Base-by-base conservation (phyloP, 176 grass and related monocot genomes). In the Typha latifolia region DNA sequence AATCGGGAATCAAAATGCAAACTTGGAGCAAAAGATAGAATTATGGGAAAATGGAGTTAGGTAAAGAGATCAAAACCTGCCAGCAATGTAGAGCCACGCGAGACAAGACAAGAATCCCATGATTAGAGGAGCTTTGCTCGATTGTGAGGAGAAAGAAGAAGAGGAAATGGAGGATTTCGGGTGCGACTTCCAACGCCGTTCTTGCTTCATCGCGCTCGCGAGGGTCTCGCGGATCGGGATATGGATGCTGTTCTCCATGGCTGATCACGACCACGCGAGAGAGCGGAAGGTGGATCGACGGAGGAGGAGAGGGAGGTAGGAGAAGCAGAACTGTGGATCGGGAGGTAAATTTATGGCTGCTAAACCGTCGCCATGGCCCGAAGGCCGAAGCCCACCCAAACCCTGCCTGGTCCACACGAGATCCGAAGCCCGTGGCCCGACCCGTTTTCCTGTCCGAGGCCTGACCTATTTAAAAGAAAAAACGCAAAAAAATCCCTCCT, bases 81-180 rank as follows among this genome's bases (percentile, higher is more conserved):
- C 94, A 32, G 94, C 94, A 69, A 99, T 65, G 72, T 99, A 99
- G 71, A 99, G 86, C 89, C 94, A 99, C 27, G 94, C 94, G 51
- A 99, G 84, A 76, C 94, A 99, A 61, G 94, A 93, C 64, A 99
- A 83, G 79, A 99, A 99, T 22, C 73, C 84, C 94, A 99, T 87
- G 67, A 99, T 69, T 37, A 99, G 84, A 16, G 86, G 76, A 1
- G 49, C 73, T 80, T 71, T 87, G 23, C 81, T 78, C 15, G 81
- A 80, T 32, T 80, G 37, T 49, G 79, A 69, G 32, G 49, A 59
- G 53, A 47, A 14, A 20, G 22, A 1, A 19, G 20, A 77, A 12
- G 55, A 71, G 0, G 16, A 67, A 14, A 4, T 51, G 1, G 23
- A 70, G 18, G 72, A 32, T 6, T 80, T 13, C 9, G 79, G 24